Base-by-base conservation (phyloP, 192 early-diverging fungal genomes). In the Lobosporangium transversale region DNA sequence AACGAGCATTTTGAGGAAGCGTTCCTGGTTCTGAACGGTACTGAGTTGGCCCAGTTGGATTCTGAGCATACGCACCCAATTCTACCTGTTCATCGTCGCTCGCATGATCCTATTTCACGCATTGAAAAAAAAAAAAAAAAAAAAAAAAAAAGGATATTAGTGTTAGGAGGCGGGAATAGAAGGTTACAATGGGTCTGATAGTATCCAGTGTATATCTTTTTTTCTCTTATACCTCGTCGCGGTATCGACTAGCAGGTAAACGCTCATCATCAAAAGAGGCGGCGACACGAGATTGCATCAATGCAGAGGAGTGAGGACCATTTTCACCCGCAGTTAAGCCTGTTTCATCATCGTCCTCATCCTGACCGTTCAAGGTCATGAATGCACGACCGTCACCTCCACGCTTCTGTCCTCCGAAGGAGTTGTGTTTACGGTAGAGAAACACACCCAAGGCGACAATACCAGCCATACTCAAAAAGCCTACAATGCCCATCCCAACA, bases 191-290 rank as follows among this genome's bases (percentile, higher is more conserved):
- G n/a, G n/a, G n/a, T n/a, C n/a, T n/a, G n/a, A n/a, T n/a, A n/a
- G n/a, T n/a, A n/a, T n/a, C n/a, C n/a, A n/a, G n/a, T n/a, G n/a
- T n/a, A n/a, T n/a, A 9, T 29, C 23, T 57, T 27, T 26, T 40
- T 40, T 40, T 12, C 15, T 11, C 47, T 26, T 11, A 21, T 65
- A 74, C 70, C 55, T 74, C 70, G 26, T 74, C 70, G 26, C 37
- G 59, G 35, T 74, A 74, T n/a, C n/a, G n/a, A 7, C 23, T 35
- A 15, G 49, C 32, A 10, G 70, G 62, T 35, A 56, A 76, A 14
- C 73, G 58, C n/a, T 76, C 73, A 17, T 76, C 73, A n/a, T 76
- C 73, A 62, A 76, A 76, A 33, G 73, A 76, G 11, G 54, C 73
- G 2, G 47, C 65, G 1, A 62, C 73, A 29, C 73, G 63, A 10